Evolutionary conservation across 164 flowering plant species (phyloP).

Genomic region (Umbellularia californica): DNA sequence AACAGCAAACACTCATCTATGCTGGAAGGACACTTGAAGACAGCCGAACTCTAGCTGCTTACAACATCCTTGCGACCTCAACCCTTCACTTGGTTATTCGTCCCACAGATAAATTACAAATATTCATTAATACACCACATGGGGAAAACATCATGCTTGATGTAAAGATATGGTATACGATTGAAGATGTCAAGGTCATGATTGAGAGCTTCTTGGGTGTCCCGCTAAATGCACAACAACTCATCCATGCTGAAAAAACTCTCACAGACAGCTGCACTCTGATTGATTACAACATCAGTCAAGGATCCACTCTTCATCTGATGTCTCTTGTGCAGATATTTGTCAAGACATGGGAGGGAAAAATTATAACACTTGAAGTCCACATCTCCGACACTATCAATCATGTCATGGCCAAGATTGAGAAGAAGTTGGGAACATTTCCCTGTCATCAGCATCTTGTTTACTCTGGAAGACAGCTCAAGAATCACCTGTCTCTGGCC

Average conservation of each 20-base stretch:
- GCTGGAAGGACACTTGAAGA: slow-evolving; percentile 23
- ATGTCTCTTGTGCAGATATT: slow-evolving; percentile 19
- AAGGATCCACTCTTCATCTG: slow-evolving; percentile 14
- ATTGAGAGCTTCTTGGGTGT: slow-evolving; percentile 16
- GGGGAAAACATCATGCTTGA: slow-evolving; percentile 7
- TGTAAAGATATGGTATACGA: slow-evolving; percentile 13
- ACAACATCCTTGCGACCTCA: slow-evolving; percentile 2
- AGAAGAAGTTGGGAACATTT: slow-evolving; percentile 7
- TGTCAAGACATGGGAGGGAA: slow-evolving; percentile 9
- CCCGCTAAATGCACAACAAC: neutral
- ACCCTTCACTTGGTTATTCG: slow-evolving; percentile 15
- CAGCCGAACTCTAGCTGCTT: slow-evolving; percentile 17
- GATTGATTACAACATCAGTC: slow-evolving; percentile 17
- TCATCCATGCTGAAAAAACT: slow-evolving; percentile 16
- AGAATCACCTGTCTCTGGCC: neutral
- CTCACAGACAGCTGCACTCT: slow-evolving; percentile 18
- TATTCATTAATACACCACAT: slow-evolving; percentile 12
- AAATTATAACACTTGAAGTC: slow-evolving; percentile 14
- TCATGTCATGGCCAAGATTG: slow-evolving; percentile 19
- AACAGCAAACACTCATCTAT: slow-evolving; percentile 13
- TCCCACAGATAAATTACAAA: slow-evolving; percentile 11
- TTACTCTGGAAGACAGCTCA: slow-evolving; percentile 12
- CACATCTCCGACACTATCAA: slow-evolving; percentile 6
- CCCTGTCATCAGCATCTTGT: neutral
- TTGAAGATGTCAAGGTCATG: slow-evolving; percentile 20